These are phyloP conservation scores for Phoma sp. DNA, from an alignment of 2,329 filamentous ascomycete species.

Conservation along the genomic window DNA sequence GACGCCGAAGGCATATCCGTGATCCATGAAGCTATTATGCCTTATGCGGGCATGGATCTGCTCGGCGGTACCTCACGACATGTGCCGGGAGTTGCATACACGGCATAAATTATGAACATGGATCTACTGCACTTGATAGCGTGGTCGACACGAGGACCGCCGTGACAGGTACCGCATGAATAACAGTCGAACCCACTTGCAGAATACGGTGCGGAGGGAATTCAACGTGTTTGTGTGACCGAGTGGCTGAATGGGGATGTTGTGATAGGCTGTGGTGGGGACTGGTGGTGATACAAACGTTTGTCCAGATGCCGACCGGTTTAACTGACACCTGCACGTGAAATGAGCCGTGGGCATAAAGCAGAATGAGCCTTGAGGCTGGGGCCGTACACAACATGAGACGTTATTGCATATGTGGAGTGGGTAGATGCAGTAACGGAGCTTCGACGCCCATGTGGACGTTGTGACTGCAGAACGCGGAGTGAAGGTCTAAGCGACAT, in stretches of 20 bases:
- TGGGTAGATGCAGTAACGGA: slow-evolving; percentile 8
- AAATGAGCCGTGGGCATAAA: slow-evolving; percentile 7
- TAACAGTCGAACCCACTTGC: slow-evolving; percentile 4
- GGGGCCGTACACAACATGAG: background rate
- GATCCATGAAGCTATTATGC: slow-evolving; percentile 1
- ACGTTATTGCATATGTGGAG: background rate
- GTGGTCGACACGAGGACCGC: slow-evolving; percentile 7
- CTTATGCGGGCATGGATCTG: slow-evolving; percentile 18
- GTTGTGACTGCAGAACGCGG: slow-evolving; percentile 1
- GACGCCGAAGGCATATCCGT: background rate
- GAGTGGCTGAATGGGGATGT: slow-evolving; percentile 2
- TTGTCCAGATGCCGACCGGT: slow-evolving; percentile 11
- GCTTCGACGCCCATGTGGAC: slow-evolving; percentile 15
- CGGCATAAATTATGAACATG: slow-evolving; percentile 6
- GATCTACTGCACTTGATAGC: slow-evolving; percentile 1
- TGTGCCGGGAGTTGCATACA: slow-evolving; percentile 1
- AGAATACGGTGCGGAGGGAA: slow-evolving; percentile 4
- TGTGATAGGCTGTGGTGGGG: slow-evolving; percentile 8
- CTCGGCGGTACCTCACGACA: background rate
- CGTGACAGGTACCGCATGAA: slow-evolving; percentile 17
- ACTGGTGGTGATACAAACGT: slow-evolving; percentile 1
- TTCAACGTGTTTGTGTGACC: slow-evolving; percentile 10
- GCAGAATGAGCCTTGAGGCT: background rate
- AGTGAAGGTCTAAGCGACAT: too few species aligned
- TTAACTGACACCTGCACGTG: slow-evolving; percentile 12